Percentiles rank a stretch among this genome's conserved stretches.
phyloP scores from a whole-genome alignment of 2,329 filamentous ascomycete genomes.

The Fusarium subglutinans region DNA sequence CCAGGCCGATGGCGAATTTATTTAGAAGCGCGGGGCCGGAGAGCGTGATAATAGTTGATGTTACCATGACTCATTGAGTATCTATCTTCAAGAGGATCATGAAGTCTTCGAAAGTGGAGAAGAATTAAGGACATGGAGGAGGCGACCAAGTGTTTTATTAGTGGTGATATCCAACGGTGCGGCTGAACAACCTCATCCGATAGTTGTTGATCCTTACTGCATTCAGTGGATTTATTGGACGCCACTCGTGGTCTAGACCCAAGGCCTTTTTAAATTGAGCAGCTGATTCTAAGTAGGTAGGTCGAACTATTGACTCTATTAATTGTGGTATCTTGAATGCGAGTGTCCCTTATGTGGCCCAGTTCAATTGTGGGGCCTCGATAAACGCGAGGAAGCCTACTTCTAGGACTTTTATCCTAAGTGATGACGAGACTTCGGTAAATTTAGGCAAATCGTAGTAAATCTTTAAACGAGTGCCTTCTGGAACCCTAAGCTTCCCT shows the following conservation, averaged over 20 bases:
- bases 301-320: neutral
- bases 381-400: conserved; percentile 4
- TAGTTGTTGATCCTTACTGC: neutral
- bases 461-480: too few species aligned
- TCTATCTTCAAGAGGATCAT: neutral
- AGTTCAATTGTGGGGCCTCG: neutral
- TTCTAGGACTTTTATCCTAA: neutral
- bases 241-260: neutral
- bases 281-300: neutral
- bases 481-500: too few species aligned
- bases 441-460: too few species aligned
- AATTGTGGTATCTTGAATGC: neutral
- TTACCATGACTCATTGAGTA: neutral
- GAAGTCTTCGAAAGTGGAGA: neutral
- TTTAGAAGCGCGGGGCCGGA: neutral
- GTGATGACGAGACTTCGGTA: neutral
- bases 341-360: too few species aligned
- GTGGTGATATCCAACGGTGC: neutral
- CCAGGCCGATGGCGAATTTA: neutral
- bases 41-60: neutral
- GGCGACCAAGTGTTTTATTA: neutral
- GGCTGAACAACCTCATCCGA: neutral
- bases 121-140: too few species aligned
- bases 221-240: neutral
- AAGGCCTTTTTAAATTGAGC: neutral